Evolutionary conservation across 1,139 yeast genomes (phyloP).

Genomic region (Scheffersomyces illinoinensis): DNA sequence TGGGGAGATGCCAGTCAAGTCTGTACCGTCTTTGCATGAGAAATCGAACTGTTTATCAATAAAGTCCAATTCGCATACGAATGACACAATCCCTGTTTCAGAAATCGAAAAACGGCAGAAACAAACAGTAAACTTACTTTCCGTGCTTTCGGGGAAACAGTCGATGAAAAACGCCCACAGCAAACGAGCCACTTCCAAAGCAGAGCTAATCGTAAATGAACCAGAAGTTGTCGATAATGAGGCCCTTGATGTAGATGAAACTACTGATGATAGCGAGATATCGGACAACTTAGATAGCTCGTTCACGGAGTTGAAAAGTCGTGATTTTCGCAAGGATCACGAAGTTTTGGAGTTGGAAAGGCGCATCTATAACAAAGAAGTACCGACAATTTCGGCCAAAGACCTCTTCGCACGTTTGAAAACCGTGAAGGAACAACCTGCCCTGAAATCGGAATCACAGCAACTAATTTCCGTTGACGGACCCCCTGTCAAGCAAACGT

Average conservation of each 20-base stretch:
- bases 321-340: slow-evolving; percentile 15
- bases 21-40: background rate
- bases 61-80: background rate
- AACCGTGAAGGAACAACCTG: background rate
- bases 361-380: slow-evolving; percentile 24
- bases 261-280: slow-evolving; percentile 4
- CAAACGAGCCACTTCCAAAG: background rate
- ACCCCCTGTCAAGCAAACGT: background rate
- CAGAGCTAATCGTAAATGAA: slow-evolving; percentile 1
- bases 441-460: background rate
- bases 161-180: background rate
- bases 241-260: background rate
- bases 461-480: background rate
- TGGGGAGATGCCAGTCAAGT: background rate
- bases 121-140: slow-evolving; percentile 6
- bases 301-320: slow-evolving; percentile 16
- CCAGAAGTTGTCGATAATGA: slow-evolving; percentile 1
- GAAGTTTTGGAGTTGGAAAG: slow-evolving; percentile 34
- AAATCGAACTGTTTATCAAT: background rate
- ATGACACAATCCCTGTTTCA: background rate
- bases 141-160: slow-evolving; percentile 14
- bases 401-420: slow-evolving; percentile 28
- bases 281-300: slow-evolving; percentile 13
- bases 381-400: slow-evolving; percentile 29
- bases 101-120: background rate